A percentile compares a stretch with the other conserved stretches of the same genome.
Conservation (phyloP, 2,329 filamentous ascomycete species). For the Verticillium zaregamsianum region DNA sequence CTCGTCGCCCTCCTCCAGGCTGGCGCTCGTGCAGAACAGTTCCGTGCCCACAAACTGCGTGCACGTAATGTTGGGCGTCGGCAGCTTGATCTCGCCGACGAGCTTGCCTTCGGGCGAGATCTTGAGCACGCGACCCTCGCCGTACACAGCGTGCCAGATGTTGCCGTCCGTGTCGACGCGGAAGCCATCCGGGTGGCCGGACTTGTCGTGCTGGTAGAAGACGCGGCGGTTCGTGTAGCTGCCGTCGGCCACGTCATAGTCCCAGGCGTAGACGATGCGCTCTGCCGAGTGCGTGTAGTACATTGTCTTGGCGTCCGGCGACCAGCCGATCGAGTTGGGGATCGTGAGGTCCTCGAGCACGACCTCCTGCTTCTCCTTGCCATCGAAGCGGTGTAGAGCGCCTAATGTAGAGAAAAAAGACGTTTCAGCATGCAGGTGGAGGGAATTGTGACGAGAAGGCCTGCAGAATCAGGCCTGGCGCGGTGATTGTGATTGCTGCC, state of each 20-base stretch:
- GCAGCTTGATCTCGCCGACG: conserved; percentile 69
- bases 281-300: conserved; percentile 80
- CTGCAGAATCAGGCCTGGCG: neutral
- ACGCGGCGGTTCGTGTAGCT: conserved; percentile 66
- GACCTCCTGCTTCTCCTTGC: conserved; percentile 53
- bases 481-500: neutral
- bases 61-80: conserved; percentile 78
- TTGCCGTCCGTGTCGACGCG: conserved; percentile 79
- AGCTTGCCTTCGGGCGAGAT: conserved; percentile 67
- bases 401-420: conserved; percentile 40
- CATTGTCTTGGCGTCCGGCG: conserved; percentile 65
- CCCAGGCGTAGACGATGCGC: conserved; percentile 67
- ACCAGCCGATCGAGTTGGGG: conserved; percentile 84
- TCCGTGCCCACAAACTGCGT: conserved; percentile 71
- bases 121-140: conserved; percentile 69
- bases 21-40: conserved; percentile 76
- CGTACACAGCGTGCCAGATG: conserved; percentile 86
- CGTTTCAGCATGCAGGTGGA: neutral
- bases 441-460: neutral
- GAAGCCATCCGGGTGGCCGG: conserved; percentile 77
- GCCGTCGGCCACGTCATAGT: conserved; percentile 64
- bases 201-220: conserved; percentile 66
- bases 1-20: conserved; percentile 60
- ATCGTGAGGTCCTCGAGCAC: conserved; percentile 66
- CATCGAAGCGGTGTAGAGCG: conserved; percentile 67